Percentiles rank a stretch among this genome's conserved stretches.
phyloP scores from a whole-genome alignment of 495 filamentous ascomycete genomes.

The Hyphodiscus hymeniophilus region DNA sequence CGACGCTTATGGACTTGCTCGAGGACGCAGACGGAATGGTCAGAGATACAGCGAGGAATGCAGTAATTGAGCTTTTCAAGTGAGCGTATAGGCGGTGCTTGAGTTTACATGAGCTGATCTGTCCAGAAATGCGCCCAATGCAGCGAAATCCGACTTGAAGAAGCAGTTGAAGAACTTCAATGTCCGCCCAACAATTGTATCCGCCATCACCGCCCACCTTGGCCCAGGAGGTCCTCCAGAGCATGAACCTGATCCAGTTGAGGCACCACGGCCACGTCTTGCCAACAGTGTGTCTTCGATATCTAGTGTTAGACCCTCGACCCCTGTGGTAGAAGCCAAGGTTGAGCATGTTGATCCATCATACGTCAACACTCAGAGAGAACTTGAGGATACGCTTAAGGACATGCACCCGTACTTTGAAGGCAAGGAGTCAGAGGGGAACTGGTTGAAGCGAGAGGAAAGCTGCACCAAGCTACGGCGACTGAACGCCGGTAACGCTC shows the following conservation, averaged over 20 bases:
- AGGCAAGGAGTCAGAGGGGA: slow-evolving; percentile 81
- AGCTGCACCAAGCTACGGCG: slow-evolving; percentile 64
- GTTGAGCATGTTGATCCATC: slow-evolving; percentile 67
- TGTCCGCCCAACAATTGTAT: slow-evolving; percentile 76
- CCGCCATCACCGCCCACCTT: slow-evolving; percentile 67
- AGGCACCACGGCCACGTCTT: slow-evolving; percentile 32
- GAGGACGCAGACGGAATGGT: slow-evolving; percentile 86
- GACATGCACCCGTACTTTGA: slow-evolving; percentile 79
- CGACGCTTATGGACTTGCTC: slow-evolving; percentile 70
- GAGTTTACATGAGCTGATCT: slow-evolving; percentile 4
- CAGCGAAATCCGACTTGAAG: slow-evolving; percentile 82
- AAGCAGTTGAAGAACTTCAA: slow-evolving; percentile 68
- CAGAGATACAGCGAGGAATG: slow-evolving; percentile 70
- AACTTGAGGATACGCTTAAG: slow-evolving; percentile 75
- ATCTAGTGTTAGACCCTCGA: slow-evolving; percentile 36
- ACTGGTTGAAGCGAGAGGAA: slow-evolving; percentile 83
- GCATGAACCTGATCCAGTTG: slow-evolving; percentile 25
- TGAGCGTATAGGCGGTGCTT: slow-evolving; percentile 31
- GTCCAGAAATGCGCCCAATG: slow-evolving; percentile 62
- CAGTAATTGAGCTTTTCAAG: slow-evolving; percentile 79
- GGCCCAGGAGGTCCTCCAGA: slow-evolving; percentile 45
- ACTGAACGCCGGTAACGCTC: slow-evolving; percentile 76
- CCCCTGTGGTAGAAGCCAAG: slow-evolving; percentile 46
- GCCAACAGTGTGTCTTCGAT: slow-evolving; percentile 42
- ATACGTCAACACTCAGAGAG: slow-evolving; percentile 70